Percentiles rank a stretch among this genome's conserved stretches.
Evolutionary conservation across 2,329 filamentous ascomycete genomes (phyloP).

Genomic region (Laburnicola sp.): DNA sequence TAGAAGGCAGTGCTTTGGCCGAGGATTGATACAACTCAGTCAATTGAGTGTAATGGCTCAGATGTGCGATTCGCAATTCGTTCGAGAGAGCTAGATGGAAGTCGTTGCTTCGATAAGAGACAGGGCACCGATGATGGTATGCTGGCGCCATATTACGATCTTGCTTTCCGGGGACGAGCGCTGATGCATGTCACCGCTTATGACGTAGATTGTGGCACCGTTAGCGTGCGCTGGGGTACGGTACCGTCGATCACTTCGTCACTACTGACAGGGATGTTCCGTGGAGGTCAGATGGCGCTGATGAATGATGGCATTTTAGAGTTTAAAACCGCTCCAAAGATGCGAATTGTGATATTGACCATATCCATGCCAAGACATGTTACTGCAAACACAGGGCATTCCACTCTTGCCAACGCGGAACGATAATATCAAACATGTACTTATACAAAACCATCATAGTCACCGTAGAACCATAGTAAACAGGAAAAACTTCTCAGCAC

Average conservation of each 20-base stretch:
- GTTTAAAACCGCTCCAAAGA: background rate
- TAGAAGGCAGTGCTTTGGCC: slow-evolving; percentile 34
- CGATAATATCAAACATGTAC: background rate
- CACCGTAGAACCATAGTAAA: background rate
- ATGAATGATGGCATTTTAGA: background rate
- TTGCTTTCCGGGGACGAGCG: background rate
- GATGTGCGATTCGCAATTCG: no score
- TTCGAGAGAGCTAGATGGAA: no score
- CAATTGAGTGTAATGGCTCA: no score
- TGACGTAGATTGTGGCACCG: slow-evolving; percentile 36
- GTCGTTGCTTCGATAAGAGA: no score
- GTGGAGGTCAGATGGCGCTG: background rate
- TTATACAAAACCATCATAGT: background rate
- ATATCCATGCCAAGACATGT: no score
- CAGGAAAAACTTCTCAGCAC: background rate
- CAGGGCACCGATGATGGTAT: no score
- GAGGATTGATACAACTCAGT: slow-evolving; percentile 19
- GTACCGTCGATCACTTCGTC: no score
- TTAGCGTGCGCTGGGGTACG: slow-evolving; percentile 2
- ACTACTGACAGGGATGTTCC: background rate
- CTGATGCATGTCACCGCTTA: slow-evolving; percentile 21
- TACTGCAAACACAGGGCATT: no score
- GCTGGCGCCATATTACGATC: no score
- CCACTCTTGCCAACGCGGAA: no score
- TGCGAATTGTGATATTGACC: background rate